Conservation (phyloP, 305 asterid species). For the Solanum aculeatissimum region DNA sequence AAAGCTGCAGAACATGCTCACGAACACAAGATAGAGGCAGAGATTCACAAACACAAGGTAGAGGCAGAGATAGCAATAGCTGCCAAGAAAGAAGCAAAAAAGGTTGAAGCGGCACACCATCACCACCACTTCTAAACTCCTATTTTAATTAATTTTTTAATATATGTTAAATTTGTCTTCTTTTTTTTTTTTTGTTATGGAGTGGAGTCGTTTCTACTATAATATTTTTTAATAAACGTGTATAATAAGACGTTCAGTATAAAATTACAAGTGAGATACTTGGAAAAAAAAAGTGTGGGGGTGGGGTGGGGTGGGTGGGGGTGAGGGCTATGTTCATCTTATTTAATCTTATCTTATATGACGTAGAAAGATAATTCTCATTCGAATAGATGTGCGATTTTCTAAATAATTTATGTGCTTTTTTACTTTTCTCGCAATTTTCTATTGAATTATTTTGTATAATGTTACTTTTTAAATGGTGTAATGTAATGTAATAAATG, state of each 20-base stretch:
- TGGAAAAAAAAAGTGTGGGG: too few species aligned
- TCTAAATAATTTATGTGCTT: neutral
- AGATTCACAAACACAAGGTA: constrained; percentile 51
- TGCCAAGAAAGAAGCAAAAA: constrained; percentile 30
- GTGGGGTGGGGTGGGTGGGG: too few species aligned
- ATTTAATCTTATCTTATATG: too few species aligned
- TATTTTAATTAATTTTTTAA: neutral
- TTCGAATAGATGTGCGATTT: neutral
- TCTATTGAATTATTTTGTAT: neutral
- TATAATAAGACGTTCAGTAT: neutral
- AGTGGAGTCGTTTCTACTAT: neutral
- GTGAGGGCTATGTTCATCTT: too few species aligned
- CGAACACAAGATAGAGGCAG: constrained; percentile 55
- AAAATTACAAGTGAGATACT: neutral
- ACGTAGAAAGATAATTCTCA: neutral
- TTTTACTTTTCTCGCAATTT: neutral
- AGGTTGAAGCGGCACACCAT: constrained; percentile 41
- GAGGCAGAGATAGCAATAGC: too few species aligned
- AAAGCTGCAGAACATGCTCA: constrained; percentile 48
- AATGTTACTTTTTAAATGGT: neutral
- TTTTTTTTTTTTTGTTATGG: neutral
- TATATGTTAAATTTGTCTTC: neutral
- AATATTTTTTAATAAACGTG: neutral
- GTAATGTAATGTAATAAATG: neutral
- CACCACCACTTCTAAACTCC: constrained; percentile 8